Evolutionary conservation across 805 yeast species (phyloP), one percentile per base, ranked within the genome.

Genomic region (Saturnispora gosingensis): DNA sequence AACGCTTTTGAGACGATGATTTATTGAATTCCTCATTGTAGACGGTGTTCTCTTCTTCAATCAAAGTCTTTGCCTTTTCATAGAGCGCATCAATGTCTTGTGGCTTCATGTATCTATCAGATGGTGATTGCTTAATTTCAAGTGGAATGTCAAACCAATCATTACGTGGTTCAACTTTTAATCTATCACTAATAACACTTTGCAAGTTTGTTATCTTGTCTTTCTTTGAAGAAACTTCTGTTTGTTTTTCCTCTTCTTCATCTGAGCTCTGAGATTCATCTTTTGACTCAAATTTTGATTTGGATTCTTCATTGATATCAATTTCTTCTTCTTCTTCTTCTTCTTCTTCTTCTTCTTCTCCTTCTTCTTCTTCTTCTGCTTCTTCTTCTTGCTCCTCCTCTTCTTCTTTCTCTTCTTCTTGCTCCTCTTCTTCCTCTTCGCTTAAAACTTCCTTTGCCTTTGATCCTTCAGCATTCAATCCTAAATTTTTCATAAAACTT

Each of bases 1-100:
- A 91, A 74, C 87, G 84, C 64, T 80, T 82, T 71, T 86, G 97
- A 5, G 95, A 85, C 39, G 84, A 81, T 51, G 83, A 78, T 57
- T 81, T 81, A 51, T 85, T 78, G 64, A 83, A 83, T 64, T 84
- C 95, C 54, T 81, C 83, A 55, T 79, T 75, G 65, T 86, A 91
- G 0, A 73, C 61, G 52, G 77, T 74, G 66, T 88, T 88, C 54
- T 93, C 98, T 16, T 71, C 68, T 50, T 84, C 85, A 24, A 88
- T 70, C 18, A 83, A 70, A 42, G 70, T 72, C 59, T 82, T 75
- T 38, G 95, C 97, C 62, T 82, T 78, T 54, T 78, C 80, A 51
- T 73, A 74, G 46, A 90, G 72, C 55, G 76, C 72, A 22, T 80
- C 83, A 47, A 85, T 71, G 53, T 82, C 85, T 30, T 76, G 77